Evolutionary conservation across 768 basidiomycete genomes (phyloP), one percentile per base, ranked within the genome.

Genomic region (Lyophyllum semitale): DNA sequence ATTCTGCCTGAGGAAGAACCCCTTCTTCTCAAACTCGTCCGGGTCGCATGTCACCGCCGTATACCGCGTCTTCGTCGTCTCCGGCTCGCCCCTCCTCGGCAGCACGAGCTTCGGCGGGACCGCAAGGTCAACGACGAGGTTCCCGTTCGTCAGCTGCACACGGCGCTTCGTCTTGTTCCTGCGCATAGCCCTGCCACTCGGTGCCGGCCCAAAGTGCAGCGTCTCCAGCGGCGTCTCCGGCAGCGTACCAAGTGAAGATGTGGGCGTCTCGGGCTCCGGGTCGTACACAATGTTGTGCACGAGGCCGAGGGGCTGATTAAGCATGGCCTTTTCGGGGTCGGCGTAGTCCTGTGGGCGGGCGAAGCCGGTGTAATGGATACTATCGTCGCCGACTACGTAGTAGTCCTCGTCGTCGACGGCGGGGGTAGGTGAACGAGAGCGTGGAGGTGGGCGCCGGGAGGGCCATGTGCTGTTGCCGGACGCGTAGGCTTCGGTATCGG

Each of bases 21-120:
- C 88, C 44, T 84, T 84, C 66, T 79, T 82, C 70, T 91, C 86
- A 66, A 95, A 97, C 30, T 95, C 88, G 66, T 98, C 91, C 1
- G 95, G 95, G 66, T 95, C 93, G 68, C 94, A 93, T 9, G 94
- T 97, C 5, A 95, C 89, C 0, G 93, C 94, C 5, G 95, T 94
- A 68, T 88, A 93, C 55, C 90, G 78, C 22, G 86, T 84, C 66
- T 83, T 80, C 61, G 76, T 84, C 66, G 87, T 91, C 71, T 95
- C 91, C 42, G 83, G 77, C 62, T 88, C 82, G 54, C 88, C 83
- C 43, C 80, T 71, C 63, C 89, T 71, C 27, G 90, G 88, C 55
- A 97, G 71, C 18, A 94, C 83, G 37, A 98, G 77, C 63, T 88
- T 89, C 3, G 91, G 85, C 7, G 95, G 95, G 2, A 97, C 91